A percentile compares a stretch with the other conserved stretches of the same genome.
These are phyloP conservation scores for Fusarium sp. DNA, from an alignment of 2,329 filamentous ascomycete species.

Conservation along the genomic window DNA sequence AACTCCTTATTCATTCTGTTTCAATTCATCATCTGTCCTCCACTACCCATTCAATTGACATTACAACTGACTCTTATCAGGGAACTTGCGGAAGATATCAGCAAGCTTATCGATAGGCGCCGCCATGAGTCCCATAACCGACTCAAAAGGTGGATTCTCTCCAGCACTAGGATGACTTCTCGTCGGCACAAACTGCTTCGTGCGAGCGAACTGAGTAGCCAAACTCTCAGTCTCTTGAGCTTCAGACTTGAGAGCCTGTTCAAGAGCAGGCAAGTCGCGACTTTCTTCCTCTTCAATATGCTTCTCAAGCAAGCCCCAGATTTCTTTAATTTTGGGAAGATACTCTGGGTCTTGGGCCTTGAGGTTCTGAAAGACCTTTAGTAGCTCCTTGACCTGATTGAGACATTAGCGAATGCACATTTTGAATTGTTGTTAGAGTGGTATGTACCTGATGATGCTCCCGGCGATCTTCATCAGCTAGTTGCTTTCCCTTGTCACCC, in stretches of 20 bases:
- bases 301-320: slow-evolving; percentile 58
- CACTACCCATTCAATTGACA: not conserved
- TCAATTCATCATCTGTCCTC: not conserved
- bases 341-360: slow-evolving; percentile 56
- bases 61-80: slow-evolving; percentile 10
- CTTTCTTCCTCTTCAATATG: slow-evolving; percentile 66
- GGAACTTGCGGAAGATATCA: slow-evolving; percentile 68
- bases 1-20: not conserved
- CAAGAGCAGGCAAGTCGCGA: slow-evolving; percentile 62
- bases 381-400: slow-evolving; percentile 62
- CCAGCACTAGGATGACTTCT: slow-evolving; percentile 64
- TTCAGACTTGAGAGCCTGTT: slow-evolving; percentile 53
- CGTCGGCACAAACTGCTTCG: slow-evolving; percentile 66
- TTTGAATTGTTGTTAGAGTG: too few relatives aligned
- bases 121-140: slow-evolving; percentile 63
- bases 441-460: slow-evolving; percentile 59
- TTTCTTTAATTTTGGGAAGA: slow-evolving; percentile 55
- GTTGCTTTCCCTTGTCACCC: slow-evolving; percentile 54
- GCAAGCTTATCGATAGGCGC: slow-evolving; percentile 68
- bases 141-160: slow-evolving; percentile 68
- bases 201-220: slow-evolving; percentile 60
- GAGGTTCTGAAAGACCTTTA: slow-evolving; percentile 64
- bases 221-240: slow-evolving; percentile 44
- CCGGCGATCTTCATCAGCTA: slow-evolving; percentile 61
- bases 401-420: not conserved